These are phyloP conservation scores for Limnomonas spitsbergensis DNA, from an alignment of 139 green algal genomes.

Conservation along the genomic window DNA sequence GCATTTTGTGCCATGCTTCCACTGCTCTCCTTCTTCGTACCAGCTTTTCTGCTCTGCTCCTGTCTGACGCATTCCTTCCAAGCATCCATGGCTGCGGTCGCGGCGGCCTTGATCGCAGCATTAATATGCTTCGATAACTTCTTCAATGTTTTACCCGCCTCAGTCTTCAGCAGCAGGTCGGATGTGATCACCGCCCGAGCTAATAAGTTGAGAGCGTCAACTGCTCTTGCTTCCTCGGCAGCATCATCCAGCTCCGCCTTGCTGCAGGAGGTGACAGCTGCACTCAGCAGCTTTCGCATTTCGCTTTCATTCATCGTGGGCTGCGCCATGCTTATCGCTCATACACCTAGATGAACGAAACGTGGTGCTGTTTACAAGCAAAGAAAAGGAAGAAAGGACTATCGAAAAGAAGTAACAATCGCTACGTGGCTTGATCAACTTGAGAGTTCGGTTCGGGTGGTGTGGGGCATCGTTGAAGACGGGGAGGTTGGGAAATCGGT, in stretches of 20 bases:
- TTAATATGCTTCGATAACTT: conserved; percentile 68
- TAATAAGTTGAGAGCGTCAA: conserved; percentile 65
- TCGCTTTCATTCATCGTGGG: conserved; percentile 13
- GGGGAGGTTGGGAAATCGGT: too few relatives aligned
- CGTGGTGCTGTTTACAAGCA: too few relatives aligned
- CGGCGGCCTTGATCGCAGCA: conserved; percentile 44
- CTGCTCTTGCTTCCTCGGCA: conserved; percentile 50
- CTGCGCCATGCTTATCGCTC: too few relatives aligned
- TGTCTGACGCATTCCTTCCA: conserved; percentile 73
- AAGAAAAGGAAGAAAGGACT: too few relatives aligned
- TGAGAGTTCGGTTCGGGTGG: too few relatives aligned
- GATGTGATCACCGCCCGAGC: conserved; percentile 53
- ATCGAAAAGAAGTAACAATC: too few relatives aligned
- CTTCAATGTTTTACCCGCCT: conserved; percentile 75
- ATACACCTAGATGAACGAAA: too few relatives aligned
- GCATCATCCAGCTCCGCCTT: conserved; percentile 34
- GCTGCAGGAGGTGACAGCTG: conserved; percentile 13
- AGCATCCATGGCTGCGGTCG: conserved; percentile 50
- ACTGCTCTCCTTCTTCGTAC: conserved; percentile 10
- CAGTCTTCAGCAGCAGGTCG: conserved; percentile 62
- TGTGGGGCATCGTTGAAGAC: too few relatives aligned
- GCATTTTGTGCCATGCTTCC: too few relatives aligned
- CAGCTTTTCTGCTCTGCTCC: conserved; percentile 21
- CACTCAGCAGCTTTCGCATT: conserved; percentile 18
- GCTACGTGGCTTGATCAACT: too few relatives aligned